Percentiles rank a stretch among this genome's conserved stretches.
phyloP scores from a whole-genome alignment of 1,284 basidiomycete genomes.

The Sanguinoderma infundibulare region DNA sequence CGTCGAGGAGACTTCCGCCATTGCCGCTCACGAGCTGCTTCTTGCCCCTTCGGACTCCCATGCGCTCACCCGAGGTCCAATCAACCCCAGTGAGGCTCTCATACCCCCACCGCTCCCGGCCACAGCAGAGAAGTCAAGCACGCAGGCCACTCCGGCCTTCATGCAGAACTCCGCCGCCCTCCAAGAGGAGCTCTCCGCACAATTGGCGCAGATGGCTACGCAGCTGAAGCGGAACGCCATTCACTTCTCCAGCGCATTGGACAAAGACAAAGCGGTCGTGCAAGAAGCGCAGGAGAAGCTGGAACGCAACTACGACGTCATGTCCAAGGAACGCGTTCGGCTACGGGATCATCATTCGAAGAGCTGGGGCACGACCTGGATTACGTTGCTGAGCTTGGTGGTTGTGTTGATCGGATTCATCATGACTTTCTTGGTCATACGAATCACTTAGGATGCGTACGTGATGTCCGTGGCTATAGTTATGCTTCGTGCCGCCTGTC shows the following conservation, averaged over 20 bases:
- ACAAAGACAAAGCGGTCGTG: conserved; percentile 67
- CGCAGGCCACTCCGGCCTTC: conserved; percentile 47
- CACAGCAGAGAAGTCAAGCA: conserved; percentile 33
- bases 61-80: conserved; percentile 13
- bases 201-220: conserved; percentile 77
- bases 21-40: conserved; percentile 36
- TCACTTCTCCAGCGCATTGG: conserved; percentile 69
- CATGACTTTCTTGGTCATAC: conserved; percentile 74
- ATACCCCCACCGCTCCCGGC: conserved; percentile 34
- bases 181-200: conserved; percentile 74
- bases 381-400: conserved; percentile 63
- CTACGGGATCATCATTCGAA: conserved; percentile 68
- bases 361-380: conserved; percentile 74
- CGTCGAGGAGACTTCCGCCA: conserved; percentile 16
- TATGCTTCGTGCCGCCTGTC: background rate
- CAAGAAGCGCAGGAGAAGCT: conserved; percentile 67
- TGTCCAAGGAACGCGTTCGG: conserved; percentile 67
- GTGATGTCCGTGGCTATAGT: background rate
- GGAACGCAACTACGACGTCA: conserved; percentile 69
- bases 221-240: conserved; percentile 77
- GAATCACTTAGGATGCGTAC: conserved; percentile 47
- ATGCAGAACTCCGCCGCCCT: conserved; percentile 61
- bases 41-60: conserved; percentile 37
- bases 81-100: conserved; percentile 23
- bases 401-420: conserved; percentile 68